Evolutionary conservation across 164 flowering plant species (phyloP).

Genomic region (Taxillus chinensis): DNA sequence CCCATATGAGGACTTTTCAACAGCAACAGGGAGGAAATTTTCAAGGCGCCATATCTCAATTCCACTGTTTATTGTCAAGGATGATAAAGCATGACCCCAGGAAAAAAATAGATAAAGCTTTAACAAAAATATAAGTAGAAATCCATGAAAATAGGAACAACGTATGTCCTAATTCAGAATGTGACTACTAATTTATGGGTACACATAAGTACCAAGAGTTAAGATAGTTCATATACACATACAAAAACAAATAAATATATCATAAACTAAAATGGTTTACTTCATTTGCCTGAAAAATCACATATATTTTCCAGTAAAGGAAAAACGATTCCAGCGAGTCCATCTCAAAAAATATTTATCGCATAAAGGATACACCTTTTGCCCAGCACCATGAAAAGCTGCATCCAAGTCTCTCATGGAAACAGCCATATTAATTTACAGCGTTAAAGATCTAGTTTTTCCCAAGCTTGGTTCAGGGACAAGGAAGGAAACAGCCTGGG

Average conservation of each 20-base stretch:
- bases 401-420: slow-evolving; percentile 92
- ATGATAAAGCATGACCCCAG: slow-evolving; percentile 7
- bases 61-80: slow-evolving; percentile 86
- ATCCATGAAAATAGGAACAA: no score
- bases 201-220: no score
- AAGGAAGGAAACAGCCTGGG: slow-evolving; percentile 21
- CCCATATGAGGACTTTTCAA: slow-evolving; percentile 65
- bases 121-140: neutral
- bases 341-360: neutral
- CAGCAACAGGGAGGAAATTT: slow-evolving; percentile 67
- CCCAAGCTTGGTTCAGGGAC: slow-evolving; percentile 10
- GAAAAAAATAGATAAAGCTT: neutral
- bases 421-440: slow-evolving; percentile 54
- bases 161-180: no score
- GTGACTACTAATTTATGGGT: no score
- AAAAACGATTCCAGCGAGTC: neutral
- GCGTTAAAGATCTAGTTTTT: slow-evolving; percentile 12
- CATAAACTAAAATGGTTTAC: no score
- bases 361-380: slow-evolving; percentile 56
- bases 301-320: neutral
- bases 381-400: slow-evolving; percentile 95
- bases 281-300: neutral
- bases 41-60: slow-evolving; percentile 96
- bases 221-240: neutral
- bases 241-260: no score